Percentiles rank a stretch among this genome's conserved stretches.
These are phyloP conservation scores for Arthrinium phaeospermum DNA, from an alignment of 2,329 filamentous ascomycete species.

Conservation along the genomic window DNA sequence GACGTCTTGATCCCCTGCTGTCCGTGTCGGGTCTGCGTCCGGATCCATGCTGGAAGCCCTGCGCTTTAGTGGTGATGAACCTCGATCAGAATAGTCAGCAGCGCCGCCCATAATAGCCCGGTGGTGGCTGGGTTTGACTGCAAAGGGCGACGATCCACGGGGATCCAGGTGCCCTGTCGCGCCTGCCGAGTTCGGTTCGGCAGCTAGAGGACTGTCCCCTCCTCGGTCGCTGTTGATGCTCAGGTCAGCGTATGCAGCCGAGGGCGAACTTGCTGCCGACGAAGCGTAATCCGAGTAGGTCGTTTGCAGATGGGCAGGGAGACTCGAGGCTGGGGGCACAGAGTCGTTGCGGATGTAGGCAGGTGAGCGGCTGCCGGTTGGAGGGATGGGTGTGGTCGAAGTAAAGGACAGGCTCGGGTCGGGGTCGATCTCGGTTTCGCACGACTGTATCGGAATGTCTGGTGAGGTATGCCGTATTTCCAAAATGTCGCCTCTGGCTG, in stretches of 20 bases:
- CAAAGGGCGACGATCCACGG: slow-evolving; percentile 58
- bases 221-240: slow-evolving; percentile 62
- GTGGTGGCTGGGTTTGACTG: slow-evolving; percentile 50
- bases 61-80: slow-evolving; percentile 69
- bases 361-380: slow-evolving; percentile 43
- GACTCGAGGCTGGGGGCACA: slow-evolving; percentile 53
- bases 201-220: slow-evolving; percentile 46
- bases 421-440: slow-evolving; percentile 50
- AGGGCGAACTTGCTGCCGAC: slow-evolving; percentile 64
- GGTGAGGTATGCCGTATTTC: slow-evolving; percentile 37
- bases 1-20: slow-evolving; percentile 49
- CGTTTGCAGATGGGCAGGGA: slow-evolving; percentile 57
- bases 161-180: slow-evolving; percentile 36
- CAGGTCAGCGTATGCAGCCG: slow-evolving; percentile 61
- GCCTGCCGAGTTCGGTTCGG: slow-evolving; percentile 49
- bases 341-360: slow-evolving; percentile 38
- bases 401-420: slow-evolving; percentile 59
- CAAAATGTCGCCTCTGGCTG: slow-evolving; percentile 48
- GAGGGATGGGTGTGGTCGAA: slow-evolving; percentile 44
- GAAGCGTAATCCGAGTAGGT: slow-evolving; percentile 56
- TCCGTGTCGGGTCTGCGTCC: slow-evolving; percentile 42
- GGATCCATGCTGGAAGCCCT: slow-evolving; percentile 67
- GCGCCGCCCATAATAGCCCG: slow-evolving; percentile 66
- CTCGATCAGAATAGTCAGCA: slow-evolving; percentile 62
- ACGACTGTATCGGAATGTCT: slow-evolving; percentile 58